phyloP scores from a whole-genome alignment of 2,329 filamentous ascomycete genomes.

The Fusarium sp. region DNA sequence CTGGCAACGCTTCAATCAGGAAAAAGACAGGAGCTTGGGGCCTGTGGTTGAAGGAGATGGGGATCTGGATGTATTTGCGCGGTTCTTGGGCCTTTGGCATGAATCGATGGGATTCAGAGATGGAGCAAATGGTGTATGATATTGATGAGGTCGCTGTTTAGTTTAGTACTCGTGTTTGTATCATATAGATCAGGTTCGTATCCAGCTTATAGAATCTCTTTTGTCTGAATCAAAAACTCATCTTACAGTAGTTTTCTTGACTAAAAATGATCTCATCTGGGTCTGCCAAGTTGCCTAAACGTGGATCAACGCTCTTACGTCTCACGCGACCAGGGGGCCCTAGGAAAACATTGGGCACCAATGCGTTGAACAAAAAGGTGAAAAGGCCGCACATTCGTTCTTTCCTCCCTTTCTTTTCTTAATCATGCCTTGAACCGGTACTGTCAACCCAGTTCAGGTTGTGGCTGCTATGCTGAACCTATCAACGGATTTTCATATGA shows the following conservation, averaged over 20 bases:
- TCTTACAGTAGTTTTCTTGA: no score
- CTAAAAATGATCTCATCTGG: no score
- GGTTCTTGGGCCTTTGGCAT: conserved; percentile 7
- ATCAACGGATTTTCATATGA: no score
- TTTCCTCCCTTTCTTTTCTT: fast-evolving
- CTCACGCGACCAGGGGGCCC: neutral
- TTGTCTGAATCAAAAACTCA: no score
- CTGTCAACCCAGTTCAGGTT: no score
- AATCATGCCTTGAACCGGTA: no score
- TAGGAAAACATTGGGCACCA: conserved; percentile 4
- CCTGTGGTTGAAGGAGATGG: conserved; percentile 2
- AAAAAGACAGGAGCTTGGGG: conserved; percentile 4
- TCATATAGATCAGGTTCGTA: neutral
- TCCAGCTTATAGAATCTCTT: no score
- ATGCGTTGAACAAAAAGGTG: neutral
- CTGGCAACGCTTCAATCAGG: neutral
- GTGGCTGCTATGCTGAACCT: no score
- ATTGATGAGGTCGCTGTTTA: neutral
- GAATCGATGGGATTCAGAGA: neutral
- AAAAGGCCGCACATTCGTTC: neutral
- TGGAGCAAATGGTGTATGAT: conserved; percentile 13
- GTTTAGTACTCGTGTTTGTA: neutral
- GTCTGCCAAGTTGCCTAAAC: no score
- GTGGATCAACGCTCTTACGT: conserved; percentile 20
- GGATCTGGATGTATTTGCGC: conserved; percentile 1